A percentile compares a stretch with the other conserved stretches of the same genome.
Evolutionary conservation across 345 rosid genomes (phyloP).

Genomic region (Gossypium longicalyx): DNA sequence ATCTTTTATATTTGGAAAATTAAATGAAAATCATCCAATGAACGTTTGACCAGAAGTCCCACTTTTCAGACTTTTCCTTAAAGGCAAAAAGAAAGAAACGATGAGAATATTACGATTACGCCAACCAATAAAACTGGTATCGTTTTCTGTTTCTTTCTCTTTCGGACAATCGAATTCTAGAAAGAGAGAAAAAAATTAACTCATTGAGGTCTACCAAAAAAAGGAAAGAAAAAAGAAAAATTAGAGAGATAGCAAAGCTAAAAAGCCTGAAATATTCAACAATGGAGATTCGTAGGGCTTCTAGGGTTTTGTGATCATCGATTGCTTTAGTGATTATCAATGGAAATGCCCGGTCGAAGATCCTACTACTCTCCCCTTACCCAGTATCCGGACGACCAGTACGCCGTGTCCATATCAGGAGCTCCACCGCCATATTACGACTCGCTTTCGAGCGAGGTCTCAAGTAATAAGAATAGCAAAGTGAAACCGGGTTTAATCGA

Average conservation of each 20-base stretch:
- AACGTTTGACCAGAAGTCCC: conserved; percentile 2
- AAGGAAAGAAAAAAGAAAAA: neutral
- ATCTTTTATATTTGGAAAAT: neutral
- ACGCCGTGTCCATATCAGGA: conserved; percentile 40
- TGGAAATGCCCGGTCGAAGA: conserved; percentile 92
- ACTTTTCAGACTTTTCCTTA: neutral
- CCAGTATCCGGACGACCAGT: conserved; percentile 74
- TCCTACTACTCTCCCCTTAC: conserved; percentile 78
- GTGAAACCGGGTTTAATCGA: conserved; percentile 43
- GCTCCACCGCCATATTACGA: conserved; percentile 52
- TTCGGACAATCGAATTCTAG: conserved; percentile 30
- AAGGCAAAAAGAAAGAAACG: neutral
- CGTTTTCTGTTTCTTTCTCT: conserved; percentile 8
- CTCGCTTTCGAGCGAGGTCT: conserved; percentile 52
- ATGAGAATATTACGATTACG: conserved; percentile 22
- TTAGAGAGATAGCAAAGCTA: conserved; percentile 26
- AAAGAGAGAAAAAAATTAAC: conserved; percentile 21
- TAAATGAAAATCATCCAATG: neutral
- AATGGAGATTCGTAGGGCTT: conserved; percentile 52
- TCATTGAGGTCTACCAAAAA: neutral
- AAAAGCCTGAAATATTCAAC: conserved; percentile 29
- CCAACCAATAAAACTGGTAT: conserved; percentile 17
- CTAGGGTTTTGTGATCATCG: conserved; percentile 30
- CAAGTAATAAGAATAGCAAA: conserved; percentile 27
- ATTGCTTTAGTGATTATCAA: conserved; percentile 24